Evolutionary conservation across 176 grass and related monocot genomes (phyloP).

Genomic region (Bolboschoenus planiculmis): DNA sequence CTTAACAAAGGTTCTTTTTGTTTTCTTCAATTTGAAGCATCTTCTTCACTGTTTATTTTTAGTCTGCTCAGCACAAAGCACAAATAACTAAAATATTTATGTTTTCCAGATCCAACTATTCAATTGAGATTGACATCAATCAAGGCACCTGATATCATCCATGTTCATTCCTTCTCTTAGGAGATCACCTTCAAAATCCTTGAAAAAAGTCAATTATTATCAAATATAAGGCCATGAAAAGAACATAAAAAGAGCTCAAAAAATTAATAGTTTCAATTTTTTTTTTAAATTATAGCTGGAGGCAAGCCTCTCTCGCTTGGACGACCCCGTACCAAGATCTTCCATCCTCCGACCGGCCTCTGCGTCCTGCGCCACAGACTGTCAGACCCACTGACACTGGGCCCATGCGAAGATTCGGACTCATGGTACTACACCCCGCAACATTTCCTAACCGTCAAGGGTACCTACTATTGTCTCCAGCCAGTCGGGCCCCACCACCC

Average conservation of each 20-base stretch:
- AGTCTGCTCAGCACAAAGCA: neutral
- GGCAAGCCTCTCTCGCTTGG: neutral
- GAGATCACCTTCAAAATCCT: neutral
- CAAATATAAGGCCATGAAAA: neutral
- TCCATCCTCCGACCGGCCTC: conserved; percentile 25
- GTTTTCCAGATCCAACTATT: neutral
- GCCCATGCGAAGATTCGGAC: conserved; percentile 18
- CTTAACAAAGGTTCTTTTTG: neutral
- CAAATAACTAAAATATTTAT: neutral
- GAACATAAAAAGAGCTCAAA: neutral
- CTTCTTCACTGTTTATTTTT: neutral
- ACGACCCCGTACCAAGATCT: conserved; percentile 19
- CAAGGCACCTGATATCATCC: too few relatives aligned
- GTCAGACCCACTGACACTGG: conserved; percentile 22
- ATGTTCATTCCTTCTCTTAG: too few relatives aligned
- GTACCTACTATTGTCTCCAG: conserved; percentile 33
- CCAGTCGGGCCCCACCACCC: conserved; percentile 3
- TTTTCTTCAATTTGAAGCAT: neutral
- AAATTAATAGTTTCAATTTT: neutral
- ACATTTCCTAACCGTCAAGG: conserved; percentile 15
- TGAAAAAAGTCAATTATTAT: neutral
- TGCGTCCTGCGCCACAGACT: conserved; percentile 16
- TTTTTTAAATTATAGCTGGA: conserved; percentile 5
- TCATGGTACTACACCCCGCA: conserved; percentile 41
- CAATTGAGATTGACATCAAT: neutral